Evolutionary conservation across 768 basidiomycete species (phyloP).

Genomic region (Mycena capillaripes): DNA sequence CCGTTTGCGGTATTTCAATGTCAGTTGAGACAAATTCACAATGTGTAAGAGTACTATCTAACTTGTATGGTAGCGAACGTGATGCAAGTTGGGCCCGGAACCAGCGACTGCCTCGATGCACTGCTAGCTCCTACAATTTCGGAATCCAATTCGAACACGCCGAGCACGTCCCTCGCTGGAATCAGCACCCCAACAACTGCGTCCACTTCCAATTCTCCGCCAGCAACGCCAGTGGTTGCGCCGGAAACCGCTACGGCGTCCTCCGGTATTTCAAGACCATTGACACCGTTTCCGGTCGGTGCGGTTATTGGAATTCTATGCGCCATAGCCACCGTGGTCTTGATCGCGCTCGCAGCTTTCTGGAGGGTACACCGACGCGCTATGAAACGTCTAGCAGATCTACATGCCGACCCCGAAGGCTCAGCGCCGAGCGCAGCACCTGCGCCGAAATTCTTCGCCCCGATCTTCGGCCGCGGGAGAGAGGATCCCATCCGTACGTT

Average conservation of each 20-base stretch:
- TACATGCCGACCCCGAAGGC: not conserved
- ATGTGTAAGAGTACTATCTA: not conserved
- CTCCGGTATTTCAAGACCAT: not conserved
- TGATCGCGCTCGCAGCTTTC: not conserved
- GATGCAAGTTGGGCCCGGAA: constrained; percentile 7
- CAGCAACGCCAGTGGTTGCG: not conserved
- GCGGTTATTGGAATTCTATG: not conserved
- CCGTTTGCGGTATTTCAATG: constrained; percentile 14
- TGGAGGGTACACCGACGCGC: not conserved
- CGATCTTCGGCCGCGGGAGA: no score
- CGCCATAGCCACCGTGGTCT: not conserved
- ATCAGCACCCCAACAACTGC: not conserved
- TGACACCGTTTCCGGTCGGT: not conserved
- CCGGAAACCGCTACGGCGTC: not conserved
- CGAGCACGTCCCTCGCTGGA: not conserved
- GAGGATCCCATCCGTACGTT: no score
- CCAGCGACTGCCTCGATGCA: not conserved
- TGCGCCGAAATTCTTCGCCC: not conserved
- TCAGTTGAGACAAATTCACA: not conserved
- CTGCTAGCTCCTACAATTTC: not conserved
- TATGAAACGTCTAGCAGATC: not conserved
- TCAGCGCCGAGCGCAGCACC: not conserved
- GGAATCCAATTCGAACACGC: not conserved
- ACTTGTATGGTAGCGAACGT: not conserved
- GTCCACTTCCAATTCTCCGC: not conserved